Conservation (phyloP, 805 yeast genomes). For the Kregervanrija delftensis region DNA sequence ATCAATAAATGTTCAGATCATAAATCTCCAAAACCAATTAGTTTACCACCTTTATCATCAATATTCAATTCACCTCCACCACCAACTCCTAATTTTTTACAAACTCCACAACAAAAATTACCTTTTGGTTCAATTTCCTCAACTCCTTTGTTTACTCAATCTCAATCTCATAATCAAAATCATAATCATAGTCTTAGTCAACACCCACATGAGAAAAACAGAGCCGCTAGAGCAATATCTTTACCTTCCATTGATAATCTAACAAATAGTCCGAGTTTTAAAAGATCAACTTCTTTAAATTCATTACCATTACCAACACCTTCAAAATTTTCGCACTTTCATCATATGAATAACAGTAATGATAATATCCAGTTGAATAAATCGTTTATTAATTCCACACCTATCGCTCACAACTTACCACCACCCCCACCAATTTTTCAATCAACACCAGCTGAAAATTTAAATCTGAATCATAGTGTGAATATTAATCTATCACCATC, state of each 20-base stretch:
- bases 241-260: constrained; percentile 21
- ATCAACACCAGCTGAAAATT: too few species aligned
- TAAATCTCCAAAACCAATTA: not conserved
- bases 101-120: not conserved
- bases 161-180: not conserved
- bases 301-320: constrained; percentile 3
- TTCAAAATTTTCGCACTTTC: not conserved
- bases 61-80: constrained; percentile 4
- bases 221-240: not conserved
- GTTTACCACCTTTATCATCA: constrained; percentile 7
- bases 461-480: too few species aligned
- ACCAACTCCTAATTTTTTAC: constrained; percentile 2
- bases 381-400: too few species aligned
- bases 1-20: too few species aligned
- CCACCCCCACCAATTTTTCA: too few species aligned
- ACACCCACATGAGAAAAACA: not conserved
- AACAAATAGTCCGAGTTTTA: constrained; percentile 20
- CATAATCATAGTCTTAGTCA: not conserved
- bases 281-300: constrained; percentile 18
- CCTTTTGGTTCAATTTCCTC: constrained; percentile 1
- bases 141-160: constrained; percentile 2
- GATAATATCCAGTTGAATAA: too few species aligned
- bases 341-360: too few species aligned
- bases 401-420: too few species aligned
- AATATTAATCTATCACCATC: too few species aligned